Base-by-base conservation (phyloP, 2,329 filamentous ascomycete species). In the Alternaria ventricosa region DNA sequence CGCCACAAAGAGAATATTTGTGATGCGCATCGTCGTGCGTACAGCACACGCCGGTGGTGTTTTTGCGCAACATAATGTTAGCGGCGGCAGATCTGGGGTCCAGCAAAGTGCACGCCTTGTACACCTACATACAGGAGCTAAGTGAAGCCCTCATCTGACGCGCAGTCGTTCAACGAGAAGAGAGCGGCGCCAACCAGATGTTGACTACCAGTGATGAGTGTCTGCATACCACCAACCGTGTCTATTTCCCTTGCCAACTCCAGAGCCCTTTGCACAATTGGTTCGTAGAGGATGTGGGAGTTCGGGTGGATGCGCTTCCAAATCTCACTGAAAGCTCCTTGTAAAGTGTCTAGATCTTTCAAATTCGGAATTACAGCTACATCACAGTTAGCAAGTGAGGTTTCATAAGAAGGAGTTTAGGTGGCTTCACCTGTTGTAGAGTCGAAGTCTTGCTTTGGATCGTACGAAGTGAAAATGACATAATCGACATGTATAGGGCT, bases 401-500 rank as follows among this genome's bases (percentile, higher is more conserved):
- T 46, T 30, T 28, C 27, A 9, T 28, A 28, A 13, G 28, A 25
- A 47, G 15, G 15, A 30, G 15, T 3, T 4, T n/a, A 25, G 41
- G 11, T 30, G 22, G 12, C 22, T 36, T 47, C 23, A 57, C 54
- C 54, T 20, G 43, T 57, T 47, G 51, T 25, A n/a, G 51, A 55
- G n/a, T 55, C 51, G 12, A 55, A 55, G 51, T 55, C 51, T 15
- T 55, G 51, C 30, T 23, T 18, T 41, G 51, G 51, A 55, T 55
- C 22, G 51, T 55, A 55, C n/a, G 10, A 18, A 43, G 54, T 47
- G 36, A 47, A 57, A 18, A 57, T 57, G 18, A 57, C 43, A 47
- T 57, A 23, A 30, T 57, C 20, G 20, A 57, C 47, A 18, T 13
- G 41, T 47, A 57, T 12, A 46, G 41, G 18, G 54, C 54, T 57